Evolutionary conservation across 1,139 yeast species (phyloP).

Genomic region (Arxiozyma slooffiae): DNA sequence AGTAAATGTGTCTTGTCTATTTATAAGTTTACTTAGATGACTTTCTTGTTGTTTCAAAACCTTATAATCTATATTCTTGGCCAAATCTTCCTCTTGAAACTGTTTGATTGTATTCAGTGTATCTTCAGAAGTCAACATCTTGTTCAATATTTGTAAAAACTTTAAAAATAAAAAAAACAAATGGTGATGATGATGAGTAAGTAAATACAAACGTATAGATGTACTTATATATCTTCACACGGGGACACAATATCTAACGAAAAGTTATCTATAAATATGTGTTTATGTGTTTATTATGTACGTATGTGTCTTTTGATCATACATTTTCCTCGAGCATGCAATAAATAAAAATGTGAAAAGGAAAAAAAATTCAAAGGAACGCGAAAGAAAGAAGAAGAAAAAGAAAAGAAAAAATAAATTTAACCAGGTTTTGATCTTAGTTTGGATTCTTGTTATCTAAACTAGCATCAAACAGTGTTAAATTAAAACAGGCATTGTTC

Average conservation of each 20-base stretch:
- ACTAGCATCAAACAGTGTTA: constrained; percentile 67
- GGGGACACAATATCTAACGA: no score
- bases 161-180: neutral
- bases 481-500: constrained; percentile 34
- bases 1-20: constrained; percentile 16
- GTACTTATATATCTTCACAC: neutral
- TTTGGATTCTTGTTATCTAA: constrained; percentile 61
- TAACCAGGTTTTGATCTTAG: constrained; percentile 18
- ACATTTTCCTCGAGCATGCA: no score
- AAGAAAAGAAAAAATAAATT: neutral
- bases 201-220: neutral
- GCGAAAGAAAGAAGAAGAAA: no score
- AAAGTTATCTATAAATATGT: no score
- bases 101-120: constrained; percentile 10
- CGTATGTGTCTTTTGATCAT: no score
- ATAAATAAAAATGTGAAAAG: no score
- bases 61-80: constrained; percentile 18
- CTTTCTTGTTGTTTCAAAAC: constrained; percentile 18
- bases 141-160: neutral
- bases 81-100: constrained; percentile 20
- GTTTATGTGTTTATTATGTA: no score
- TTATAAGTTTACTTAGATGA: constrained; percentile 16
- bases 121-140: constrained; percentile 13
- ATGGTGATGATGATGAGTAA: neutral
- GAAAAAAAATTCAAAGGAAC: no score